phyloP scores from a whole-genome alignment of 768 basidiomycete genomes.

The Filobasidium wieringae region DNA sequence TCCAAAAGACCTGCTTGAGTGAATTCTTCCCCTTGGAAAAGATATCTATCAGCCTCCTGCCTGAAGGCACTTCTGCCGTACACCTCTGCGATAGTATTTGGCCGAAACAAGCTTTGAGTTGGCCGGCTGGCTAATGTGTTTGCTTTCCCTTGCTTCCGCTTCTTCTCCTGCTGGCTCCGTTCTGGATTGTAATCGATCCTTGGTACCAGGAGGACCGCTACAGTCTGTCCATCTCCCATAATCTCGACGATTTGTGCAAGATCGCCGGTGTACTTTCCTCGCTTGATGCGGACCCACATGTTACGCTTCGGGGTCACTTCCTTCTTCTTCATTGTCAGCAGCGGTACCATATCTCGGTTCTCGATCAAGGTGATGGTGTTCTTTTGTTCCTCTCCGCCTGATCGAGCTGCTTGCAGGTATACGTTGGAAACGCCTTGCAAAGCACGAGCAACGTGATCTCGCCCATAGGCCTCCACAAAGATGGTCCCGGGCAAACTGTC shows the following conservation, averaged over 20 bases:
- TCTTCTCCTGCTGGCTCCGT: constrained; percentile 54
- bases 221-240: constrained; percentile 69
- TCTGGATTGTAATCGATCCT: constrained; percentile 90
- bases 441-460: constrained; percentile 73
- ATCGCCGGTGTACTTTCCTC: constrained; percentile 88
- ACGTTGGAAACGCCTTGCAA: constrained; percentile 85
- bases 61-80: constrained; percentile 69
- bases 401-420: constrained; percentile 45
- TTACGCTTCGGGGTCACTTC: constrained; percentile 70
- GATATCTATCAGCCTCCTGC: constrained; percentile 45
- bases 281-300: constrained; percentile 87
- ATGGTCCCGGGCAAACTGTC: constrained; percentile 92
- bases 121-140: constrained; percentile 48
- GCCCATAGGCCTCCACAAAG: constrained; percentile 84
- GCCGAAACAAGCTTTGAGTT: constrained; percentile 83
- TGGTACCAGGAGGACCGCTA: constrained; percentile 87
- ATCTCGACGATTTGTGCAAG: constrained; percentile 90
- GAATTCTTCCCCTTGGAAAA: constrained; percentile 89
- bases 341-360: constrained; percentile 74
- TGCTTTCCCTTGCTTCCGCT: constrained; percentile 57
- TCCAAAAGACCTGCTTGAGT: constrained; percentile 79
- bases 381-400: neutral
- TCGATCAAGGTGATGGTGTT: constrained; percentile 47
- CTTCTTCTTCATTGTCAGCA: constrained; percentile 91
- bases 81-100: constrained; percentile 64